Conservation (phyloP, 768 basidiomycete species). For the Lactifluus rugatus region DNA sequence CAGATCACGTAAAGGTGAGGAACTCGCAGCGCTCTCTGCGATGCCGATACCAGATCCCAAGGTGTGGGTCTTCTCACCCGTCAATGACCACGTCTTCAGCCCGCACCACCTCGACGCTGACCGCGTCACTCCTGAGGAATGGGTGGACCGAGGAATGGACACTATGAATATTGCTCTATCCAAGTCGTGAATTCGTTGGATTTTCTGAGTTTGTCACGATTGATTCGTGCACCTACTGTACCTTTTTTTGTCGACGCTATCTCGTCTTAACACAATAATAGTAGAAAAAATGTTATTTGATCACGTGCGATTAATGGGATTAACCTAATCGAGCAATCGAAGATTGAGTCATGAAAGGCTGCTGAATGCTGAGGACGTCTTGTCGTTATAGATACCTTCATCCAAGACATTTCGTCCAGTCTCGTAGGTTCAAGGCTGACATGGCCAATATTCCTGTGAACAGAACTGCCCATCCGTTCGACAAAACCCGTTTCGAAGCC, state of each 20-base stretch:
- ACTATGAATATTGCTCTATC: slow-evolving; percentile 33
- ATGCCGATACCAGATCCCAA: slow-evolving; percentile 48
- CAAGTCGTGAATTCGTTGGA: background rate
- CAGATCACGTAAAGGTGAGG: slow-evolving; percentile 34
- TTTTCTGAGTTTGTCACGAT: background rate
- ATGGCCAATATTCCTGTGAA: slow-evolving; percentile 40
- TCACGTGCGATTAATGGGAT: slow-evolving; percentile 7
- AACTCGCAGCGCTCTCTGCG: slow-evolving; percentile 54
- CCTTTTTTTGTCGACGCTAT: no score
- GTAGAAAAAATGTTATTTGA: background rate
- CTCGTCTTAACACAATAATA: no score
- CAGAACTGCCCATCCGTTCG: slow-evolving; percentile 80
- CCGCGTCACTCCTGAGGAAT: slow-evolving; percentile 43
- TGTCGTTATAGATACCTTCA: background rate
- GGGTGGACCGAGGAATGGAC: slow-evolving; percentile 41
- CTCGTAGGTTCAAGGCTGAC: slow-evolving; percentile 11
- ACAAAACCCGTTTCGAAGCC: slow-evolving; percentile 77
- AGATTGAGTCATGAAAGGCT: background rate
- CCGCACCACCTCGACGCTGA: slow-evolving; percentile 28
- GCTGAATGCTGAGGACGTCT: slow-evolving; percentile 10
- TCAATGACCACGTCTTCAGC: slow-evolving; percentile 49
- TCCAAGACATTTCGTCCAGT: background rate
- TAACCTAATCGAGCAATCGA: background rate
- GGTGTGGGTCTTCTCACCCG: slow-evolving; percentile 49
- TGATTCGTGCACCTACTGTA: background rate